A percentile compares a stretch with the other conserved stretches of the same genome.
These are phyloP conservation scores for Lentinula detonsa DNA, from an alignment of 768 basidiomycete species.

Conservation along the genomic window DNA sequence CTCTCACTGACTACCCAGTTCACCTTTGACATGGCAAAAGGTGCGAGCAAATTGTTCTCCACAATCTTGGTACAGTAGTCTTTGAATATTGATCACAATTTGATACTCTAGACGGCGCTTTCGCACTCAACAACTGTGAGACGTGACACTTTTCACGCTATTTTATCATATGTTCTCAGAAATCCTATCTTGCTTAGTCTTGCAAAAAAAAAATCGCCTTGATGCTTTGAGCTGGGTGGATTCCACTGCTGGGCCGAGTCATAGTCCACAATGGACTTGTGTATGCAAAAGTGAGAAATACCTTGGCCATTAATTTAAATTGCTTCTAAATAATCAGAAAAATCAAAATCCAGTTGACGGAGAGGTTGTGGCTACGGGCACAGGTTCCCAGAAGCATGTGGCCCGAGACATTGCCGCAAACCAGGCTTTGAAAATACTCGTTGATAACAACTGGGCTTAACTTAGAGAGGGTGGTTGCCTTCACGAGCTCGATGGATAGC, in stretches of 20 bases:
- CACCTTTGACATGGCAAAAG: slow-evolving; percentile 14
- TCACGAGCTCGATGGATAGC: neutral
- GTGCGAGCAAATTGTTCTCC: slow-evolving; percentile 8
- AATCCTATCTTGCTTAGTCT: slow-evolving; percentile 29
- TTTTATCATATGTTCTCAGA: neutral
- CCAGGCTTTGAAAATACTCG: slow-evolving; percentile 35
- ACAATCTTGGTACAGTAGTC: neutral
- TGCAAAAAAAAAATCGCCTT: slow-evolving; percentile 39
- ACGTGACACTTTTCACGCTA: neutral
- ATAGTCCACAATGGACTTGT: slow-evolving; percentile 48
- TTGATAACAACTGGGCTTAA: neutral
- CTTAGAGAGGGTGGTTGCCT: neutral
- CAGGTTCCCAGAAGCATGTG: slow-evolving; percentile 45
- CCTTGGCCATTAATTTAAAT: slow-evolving; percentile 7
- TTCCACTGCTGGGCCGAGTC: slow-evolving; percentile 32
- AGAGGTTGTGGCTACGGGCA: slow-evolving; percentile 38
- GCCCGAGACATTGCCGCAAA: slow-evolving; percentile 43
- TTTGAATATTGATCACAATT: neutral
- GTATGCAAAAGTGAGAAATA: slow-evolving; percentile 48
- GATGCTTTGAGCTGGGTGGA: slow-evolving; percentile 53
- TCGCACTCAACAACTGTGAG: slow-evolving; percentile 38
- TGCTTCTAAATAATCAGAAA: slow-evolving; percentile 2
- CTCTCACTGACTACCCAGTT: neutral
- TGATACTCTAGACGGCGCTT: slow-evolving; percentile 19
- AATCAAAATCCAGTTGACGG: slow-evolving; percentile 39